Base-by-base conservation (phyloP, 2,329 filamentous ascomycete genomes). In the Ascochyta pisi region DNA sequence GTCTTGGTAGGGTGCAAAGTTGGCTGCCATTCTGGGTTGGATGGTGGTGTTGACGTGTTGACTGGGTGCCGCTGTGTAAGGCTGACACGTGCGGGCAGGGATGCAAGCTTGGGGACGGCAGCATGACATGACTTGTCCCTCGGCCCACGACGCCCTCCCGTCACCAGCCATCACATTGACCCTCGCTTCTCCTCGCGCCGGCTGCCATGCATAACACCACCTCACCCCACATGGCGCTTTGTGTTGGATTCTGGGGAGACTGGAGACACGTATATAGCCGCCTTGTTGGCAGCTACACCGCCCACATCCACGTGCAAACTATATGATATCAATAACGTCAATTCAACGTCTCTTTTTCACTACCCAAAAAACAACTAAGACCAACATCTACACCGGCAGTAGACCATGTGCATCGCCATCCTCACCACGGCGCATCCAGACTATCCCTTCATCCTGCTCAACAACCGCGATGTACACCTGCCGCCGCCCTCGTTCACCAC, bases 1-100 rank as follows among this genome's bases (percentile, higher is more conserved):
- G 76, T 94, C 94, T 81, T 98, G 95, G 79, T 98, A 99, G 34
- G 95, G 95, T 41, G 95, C 95, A 76, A 98, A 99, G 80, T 97
- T 68, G 27, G 71, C 64, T 13, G 64, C 64, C 71, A 74, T 75
- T 15, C 31, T 52, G 8, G 22, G 16, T 41, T 19, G 34, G 37
- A 2, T 43, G 35, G 31, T 42, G 33, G 40, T 39, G 22, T 22
- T 58, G 33, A 40, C 24, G 35, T 49, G 43, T 29, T 19, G 40
- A 12, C 15, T 19, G n/a, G 34, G 24, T 48, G 31, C 47, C 15
- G 24, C 27, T 27, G 41, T 19, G 41, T 57, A 55, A 47, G 59
- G 58, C 56, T 57, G 50, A 48, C 54, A 49, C 43, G 61, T 61
- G 54, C 23, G 56, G 50, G 51, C 66, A 67, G 60, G 64, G 64